Percentiles rank a stretch among this genome's conserved stretches.
These are phyloP conservation scores for Russula brevipes DNA, from an alignment of 768 basidiomycete species.

Conservation along the genomic window DNA sequence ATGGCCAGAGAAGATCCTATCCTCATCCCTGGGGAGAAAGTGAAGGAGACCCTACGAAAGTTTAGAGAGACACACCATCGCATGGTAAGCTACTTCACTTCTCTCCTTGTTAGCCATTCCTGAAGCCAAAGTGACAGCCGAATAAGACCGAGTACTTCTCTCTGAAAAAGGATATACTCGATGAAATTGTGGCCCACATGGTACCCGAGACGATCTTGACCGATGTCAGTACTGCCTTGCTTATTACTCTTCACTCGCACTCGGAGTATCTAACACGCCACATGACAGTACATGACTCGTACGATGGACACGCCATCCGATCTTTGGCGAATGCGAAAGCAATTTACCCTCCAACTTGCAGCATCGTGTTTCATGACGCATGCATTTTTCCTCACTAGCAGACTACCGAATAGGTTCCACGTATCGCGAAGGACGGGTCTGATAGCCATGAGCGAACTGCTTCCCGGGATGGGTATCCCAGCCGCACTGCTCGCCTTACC, in stretches of 20 bases:
- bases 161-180: conserved; percentile 78
- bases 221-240: conserved; percentile 47
- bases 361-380: conserved; percentile 90
- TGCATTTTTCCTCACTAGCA: conserved; percentile 74
- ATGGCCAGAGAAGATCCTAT: conserved; percentile 86
- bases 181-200: conserved; percentile 83
- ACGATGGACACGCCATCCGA: conserved; percentile 81
- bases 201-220: conserved; percentile 84
- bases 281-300: conserved; percentile 76
- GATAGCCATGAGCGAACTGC: conserved; percentile 88
- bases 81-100: conserved; percentile 35
- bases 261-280: conserved; percentile 4
- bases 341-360: conserved; percentile 88
- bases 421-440: conserved; percentile 85
- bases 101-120: not conserved
- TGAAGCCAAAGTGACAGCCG: conserved; percentile 36
- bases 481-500: conserved; percentile 27
- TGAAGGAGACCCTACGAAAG: conserved; percentile 62
- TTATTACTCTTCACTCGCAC: not conserved
- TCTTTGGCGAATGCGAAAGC: conserved; percentile 96
- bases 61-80: conserved; percentile 41
- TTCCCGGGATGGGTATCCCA: conserved; percentile 56
- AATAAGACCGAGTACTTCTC: conserved; percentile 61
- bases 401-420: conserved; percentile 80
- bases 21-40: conserved; percentile 78